phyloP scores from a whole-genome alignment of 768 basidiomycete genomes.

The Holtermanniella nyarrowii region DNA sequence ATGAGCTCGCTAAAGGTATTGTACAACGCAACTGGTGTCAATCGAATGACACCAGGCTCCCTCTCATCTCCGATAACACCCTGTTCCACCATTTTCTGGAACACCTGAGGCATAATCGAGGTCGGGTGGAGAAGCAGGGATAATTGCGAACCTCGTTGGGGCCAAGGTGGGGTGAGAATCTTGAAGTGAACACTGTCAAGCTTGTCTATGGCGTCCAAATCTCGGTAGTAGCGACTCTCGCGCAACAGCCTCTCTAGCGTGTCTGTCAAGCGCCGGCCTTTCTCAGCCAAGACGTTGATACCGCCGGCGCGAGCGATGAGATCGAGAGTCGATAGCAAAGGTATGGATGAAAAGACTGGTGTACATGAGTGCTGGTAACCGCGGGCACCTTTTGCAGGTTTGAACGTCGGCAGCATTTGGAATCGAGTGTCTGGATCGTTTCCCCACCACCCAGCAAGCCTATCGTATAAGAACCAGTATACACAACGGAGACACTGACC shows the following conservation, averaged over 20 bases:
- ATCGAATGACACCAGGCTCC: conserved; percentile 79
- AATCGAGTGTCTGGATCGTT: conserved; percentile 80
- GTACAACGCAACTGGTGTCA: conserved; percentile 79
- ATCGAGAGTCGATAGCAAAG: conserved; percentile 72
- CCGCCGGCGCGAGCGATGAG: conserved; percentile 70
- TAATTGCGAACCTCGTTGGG: conserved; percentile 71
- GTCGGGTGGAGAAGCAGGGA: conserved; percentile 65
- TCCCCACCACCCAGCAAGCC: conserved; percentile 97
- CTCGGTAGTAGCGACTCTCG: conserved; percentile 53
- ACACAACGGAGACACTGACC: conserved; percentile 22
- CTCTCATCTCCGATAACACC: conserved; percentile 91
- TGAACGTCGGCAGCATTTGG: conserved; percentile 73
- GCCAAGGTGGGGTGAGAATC: conserved; percentile 74
- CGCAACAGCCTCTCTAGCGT: conserved; percentile 58
- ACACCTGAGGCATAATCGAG: conserved; percentile 59
- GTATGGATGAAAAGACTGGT: conserved; percentile 63
- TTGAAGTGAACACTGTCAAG: conserved; percentile 58
- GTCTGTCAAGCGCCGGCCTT: conserved; percentile 61
- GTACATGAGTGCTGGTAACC: conserved; percentile 97
- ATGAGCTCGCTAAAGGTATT: conserved; percentile 71
- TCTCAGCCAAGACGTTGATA: conserved; percentile 56
- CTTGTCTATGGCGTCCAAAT: conserved; percentile 31
- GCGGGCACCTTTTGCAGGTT: conserved; percentile 77
- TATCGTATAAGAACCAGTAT: conserved; percentile 34
- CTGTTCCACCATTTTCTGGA: conserved; percentile 50